phyloP scores from a whole-genome alignment of 2,329 filamentous ascomycete genomes.

The Corinectria fuckeliana region DNA sequence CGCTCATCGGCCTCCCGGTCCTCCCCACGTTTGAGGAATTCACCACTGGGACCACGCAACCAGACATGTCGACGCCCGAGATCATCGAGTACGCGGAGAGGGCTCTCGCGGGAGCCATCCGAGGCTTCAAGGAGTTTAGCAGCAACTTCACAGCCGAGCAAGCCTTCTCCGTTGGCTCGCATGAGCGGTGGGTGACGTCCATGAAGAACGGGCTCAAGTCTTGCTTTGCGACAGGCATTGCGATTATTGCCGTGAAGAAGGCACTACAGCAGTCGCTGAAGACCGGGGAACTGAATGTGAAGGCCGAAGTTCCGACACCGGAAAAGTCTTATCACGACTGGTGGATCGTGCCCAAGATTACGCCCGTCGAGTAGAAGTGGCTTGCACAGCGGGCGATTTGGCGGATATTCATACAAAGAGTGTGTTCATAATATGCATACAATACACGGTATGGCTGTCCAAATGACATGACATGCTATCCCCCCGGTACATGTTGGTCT shows the following conservation, averaged over 20 bases:
- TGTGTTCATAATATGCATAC: conserved; percentile 23
- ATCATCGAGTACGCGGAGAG: conserved; percentile 55
- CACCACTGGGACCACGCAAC: conserved; percentile 48
- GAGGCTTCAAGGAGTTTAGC: conserved; percentile 60
- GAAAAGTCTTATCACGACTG: conserved; percentile 66
- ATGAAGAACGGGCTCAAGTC: conserved; percentile 69
- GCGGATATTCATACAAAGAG: conserved; percentile 16
- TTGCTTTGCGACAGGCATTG: conserved; percentile 74
- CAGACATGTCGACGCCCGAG: conserved; percentile 45
- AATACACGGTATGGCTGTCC: conserved; percentile 37
- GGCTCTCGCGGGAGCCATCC: conserved; percentile 56
- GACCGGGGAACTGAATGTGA: conserved; percentile 47
- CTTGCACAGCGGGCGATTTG: neutral
- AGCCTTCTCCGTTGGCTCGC: conserved; percentile 61
- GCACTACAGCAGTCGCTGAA: conserved; percentile 50
- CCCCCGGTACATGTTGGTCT: neutral
- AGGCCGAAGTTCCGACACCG: conserved; percentile 58
- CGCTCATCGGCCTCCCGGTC: conserved; percentile 70
- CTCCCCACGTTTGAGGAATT: conserved; percentile 71
- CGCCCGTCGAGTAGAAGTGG: conserved; percentile 20
- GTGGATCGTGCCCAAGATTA: conserved; percentile 67
- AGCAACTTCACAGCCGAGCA: conserved; percentile 58
- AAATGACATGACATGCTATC: conserved; percentile 32
- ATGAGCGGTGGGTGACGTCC: conserved; percentile 67
- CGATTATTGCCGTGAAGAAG: conserved; percentile 66